Evolutionary conservation across 169 alveolate species (phyloP), one percentile per base, ranked within the genome.

Genomic region (Cryptosporidium sp.): DNA sequence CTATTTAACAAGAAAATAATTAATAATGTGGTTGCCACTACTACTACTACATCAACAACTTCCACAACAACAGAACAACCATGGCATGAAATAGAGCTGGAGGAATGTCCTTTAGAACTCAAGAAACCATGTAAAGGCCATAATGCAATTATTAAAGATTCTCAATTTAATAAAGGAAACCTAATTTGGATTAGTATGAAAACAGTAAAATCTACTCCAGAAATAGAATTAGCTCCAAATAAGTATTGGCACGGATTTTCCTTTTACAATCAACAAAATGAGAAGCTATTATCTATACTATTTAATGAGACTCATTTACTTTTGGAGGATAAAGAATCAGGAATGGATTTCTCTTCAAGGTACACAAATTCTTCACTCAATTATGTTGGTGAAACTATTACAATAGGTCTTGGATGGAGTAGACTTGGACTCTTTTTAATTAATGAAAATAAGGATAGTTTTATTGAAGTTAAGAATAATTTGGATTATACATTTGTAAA

Each of bases 241-340:
- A 23, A 56, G 18, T 73, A 73, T 44, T 73, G 86, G 86, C 14
- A 56, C 5, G 37, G 37, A 10, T 73, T 56, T 23, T 56, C 56
- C 12, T 73, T 73, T 37, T 1, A 53, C 21, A 73, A 73, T 12
- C 62, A 73, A 1, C 33, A 33, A 4, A 29, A 53, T 26, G 48
- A 58, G 3, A 5, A 42, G 14, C 29, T 73, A 12, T 56, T 73
- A 10, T 73, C 86, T 21, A 12, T 73, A 21, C 52, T 73, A 0
- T 33, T 73, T 31, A 73, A 73, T 10, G 86, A 73, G 8, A 73
- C 86, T 58, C 5, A 60, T 73, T n/a, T 33, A 35, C 29, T 33
- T 65, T 3, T 21, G 85, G 85, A 5, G 53, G 35, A 31, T 31
- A 2, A 65, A 2, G 51, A 65, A 3, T 5, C 31, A 2, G 45